These are phyloP conservation scores for Penicillium italicum DNA, from an alignment of 2,329 filamentous ascomycete genomes.

Conservation along the genomic window DNA sequence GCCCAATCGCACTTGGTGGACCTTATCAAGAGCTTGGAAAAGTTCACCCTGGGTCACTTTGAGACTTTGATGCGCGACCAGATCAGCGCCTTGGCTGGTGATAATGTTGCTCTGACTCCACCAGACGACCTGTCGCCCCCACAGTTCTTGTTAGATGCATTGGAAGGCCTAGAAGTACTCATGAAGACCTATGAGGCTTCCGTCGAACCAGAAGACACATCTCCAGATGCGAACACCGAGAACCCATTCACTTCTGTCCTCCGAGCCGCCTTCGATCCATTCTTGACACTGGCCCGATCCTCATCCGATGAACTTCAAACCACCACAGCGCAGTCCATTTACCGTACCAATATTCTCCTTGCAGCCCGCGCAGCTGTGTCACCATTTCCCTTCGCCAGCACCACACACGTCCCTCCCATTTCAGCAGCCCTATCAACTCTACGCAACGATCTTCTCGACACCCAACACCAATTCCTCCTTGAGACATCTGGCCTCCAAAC, in stretches of 20 bases:
- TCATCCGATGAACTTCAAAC: slow-evolving; percentile 44
- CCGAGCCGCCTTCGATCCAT: slow-evolving; percentile 78
- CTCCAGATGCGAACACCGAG: slow-evolving; percentile 56
- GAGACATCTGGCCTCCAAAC: slow-evolving; percentile 67
- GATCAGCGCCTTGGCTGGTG: slow-evolving; percentile 60
- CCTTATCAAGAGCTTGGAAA: slow-evolving; percentile 64
- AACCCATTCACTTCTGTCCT: slow-evolving; percentile 72
- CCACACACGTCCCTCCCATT: slow-evolving; percentile 54
- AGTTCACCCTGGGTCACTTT: slow-evolving; percentile 78
- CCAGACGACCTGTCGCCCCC: slow-evolving; percentile 73
- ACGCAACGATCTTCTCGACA: slow-evolving; percentile 56
- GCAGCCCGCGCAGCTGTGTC: slow-evolving; percentile 39
- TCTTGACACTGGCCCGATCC: slow-evolving; percentile 63
- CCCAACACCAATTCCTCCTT: slow-evolving; percentile 70
- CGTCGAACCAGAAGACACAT: slow-evolving; percentile 45
- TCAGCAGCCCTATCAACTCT: slow-evolving; percentile 51
- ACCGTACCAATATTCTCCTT: slow-evolving; percentile 47
- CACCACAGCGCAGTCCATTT: slow-evolving; percentile 47
- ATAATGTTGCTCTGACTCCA: slow-evolving; percentile 66
- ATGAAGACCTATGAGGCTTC: slow-evolving; percentile 87
- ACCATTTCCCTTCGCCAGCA: slow-evolving; percentile 58
- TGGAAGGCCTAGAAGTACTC: slow-evolving; percentile 72
- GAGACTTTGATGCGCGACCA: slow-evolving; percentile 76
- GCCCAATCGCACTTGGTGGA: slow-evolving; percentile 65
- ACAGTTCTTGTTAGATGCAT: slow-evolving; percentile 72